Conservation (phyloP, 306 rosid species). For the Trifolium repens region DNA sequence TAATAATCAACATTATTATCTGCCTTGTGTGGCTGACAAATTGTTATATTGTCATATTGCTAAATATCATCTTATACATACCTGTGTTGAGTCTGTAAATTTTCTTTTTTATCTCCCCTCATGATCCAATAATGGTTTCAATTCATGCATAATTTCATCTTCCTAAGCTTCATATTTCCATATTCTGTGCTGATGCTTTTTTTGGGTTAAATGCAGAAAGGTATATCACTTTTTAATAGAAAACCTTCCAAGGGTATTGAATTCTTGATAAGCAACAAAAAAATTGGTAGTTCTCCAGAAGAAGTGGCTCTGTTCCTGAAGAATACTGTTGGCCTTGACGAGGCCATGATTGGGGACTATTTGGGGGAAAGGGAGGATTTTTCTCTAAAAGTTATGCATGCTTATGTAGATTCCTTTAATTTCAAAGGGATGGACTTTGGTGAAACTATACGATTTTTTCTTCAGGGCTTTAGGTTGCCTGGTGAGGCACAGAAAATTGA, state of each 20-base stretch:
- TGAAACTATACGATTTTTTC: conserved; percentile 93
- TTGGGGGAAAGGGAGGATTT: conserved; percentile 98
- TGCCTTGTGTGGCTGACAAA: conserved; percentile 29
- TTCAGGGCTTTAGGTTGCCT: conserved; percentile 94
- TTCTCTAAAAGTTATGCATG: conserved; percentile 97
- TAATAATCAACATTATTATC: conserved; percentile 5
- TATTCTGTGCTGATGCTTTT: conserved; percentile 49
- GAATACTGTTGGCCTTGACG: conserved; percentile 81
- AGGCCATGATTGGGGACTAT: conserved; percentile 90
- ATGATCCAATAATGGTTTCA: conserved; percentile 22
- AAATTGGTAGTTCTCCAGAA: conserved; percentile 82
- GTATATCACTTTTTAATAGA: conserved; percentile 87
- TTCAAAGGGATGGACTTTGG: conserved; percentile 93
- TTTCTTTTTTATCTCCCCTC: conserved; percentile 12
- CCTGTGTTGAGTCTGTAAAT: conserved; percentile 33
- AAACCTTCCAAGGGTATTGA: conserved; percentile 97
- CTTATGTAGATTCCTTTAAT: conserved; percentile 94
- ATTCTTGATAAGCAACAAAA: conserved; percentile 78
- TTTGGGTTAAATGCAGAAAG: conserved; percentile 85
- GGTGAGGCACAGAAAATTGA: conserved; percentile 99
- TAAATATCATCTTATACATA: conserved; percentile 29
- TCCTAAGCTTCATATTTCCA: conserved; percentile 40
- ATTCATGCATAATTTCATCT: conserved; percentile 30
- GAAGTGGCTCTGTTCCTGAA: conserved; percentile 88
- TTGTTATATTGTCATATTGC: conserved; percentile 31